Base-by-base conservation (phyloP, 2,329 filamentous ascomycete species). In the Sclerotinia trifoliorum region DNA sequence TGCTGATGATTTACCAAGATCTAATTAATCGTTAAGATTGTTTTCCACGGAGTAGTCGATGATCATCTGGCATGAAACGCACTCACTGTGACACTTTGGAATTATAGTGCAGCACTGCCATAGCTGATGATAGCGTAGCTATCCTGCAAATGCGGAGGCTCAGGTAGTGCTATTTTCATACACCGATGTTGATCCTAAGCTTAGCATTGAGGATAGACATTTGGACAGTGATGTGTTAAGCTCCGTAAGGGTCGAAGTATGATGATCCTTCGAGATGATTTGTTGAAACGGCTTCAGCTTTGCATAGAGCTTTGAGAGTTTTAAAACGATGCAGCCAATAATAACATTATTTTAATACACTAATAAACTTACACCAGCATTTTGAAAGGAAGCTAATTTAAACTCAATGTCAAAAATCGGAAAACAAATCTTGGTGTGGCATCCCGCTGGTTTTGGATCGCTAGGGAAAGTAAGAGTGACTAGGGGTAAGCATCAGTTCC, bases 301-400 rank as follows among this genome's bases (percentile, higher is more conserved):
- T 29, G 29, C 35, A 21, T 35, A 19, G 49, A 62, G 21, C 24
- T 61, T 35, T 49, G 29, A 29, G 49, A 21, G 54, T 35, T n/a
- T 63, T 51, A 39, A 11, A 24, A 24, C 19, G 55, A 66, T 17
- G 15, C 6, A 39, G 54, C 54, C 64, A 66, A 66, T 66, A 32
- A 42, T 35, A 19, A 21, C 21, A 32, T 35, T 35, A 26, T 17
- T 21, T 35, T 15, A 56, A 39, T 6, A 39, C 54, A 56, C 54
- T n/a, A 56, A 56, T n/a, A 42, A 17, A 42, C 15, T 17, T 42
- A 42, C 39, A 17, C 39, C 1, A 17, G 17, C 13, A 5, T 42
- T 17, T 42, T 42, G 39, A 42, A 42, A 13, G 39, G 39, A 15
- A 55, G 52, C 52, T 55, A 46, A 26, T 19, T 46, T 26, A 49